These are phyloP conservation scores for Xylariaceae sp. DNA, from an alignment of 2,329 filamentous ascomycete genomes.

Conservation along the genomic window DNA sequence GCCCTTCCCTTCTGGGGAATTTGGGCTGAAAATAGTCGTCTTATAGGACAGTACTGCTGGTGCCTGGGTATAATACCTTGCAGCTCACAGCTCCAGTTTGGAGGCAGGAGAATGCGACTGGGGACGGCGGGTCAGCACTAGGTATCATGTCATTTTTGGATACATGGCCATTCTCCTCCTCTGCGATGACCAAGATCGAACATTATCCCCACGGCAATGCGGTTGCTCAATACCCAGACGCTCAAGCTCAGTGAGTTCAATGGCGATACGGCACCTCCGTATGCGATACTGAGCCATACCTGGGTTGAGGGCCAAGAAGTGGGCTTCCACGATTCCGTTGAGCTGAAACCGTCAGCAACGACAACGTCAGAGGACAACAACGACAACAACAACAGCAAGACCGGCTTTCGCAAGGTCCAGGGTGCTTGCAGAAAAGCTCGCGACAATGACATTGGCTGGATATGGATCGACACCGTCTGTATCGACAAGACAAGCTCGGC, in stretches of 20 bases:
- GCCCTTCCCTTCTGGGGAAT: too few relatives aligned
- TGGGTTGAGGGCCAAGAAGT: conserved; percentile 30
- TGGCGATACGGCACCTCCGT: conserved; percentile 22
- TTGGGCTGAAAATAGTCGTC: too few relatives aligned
- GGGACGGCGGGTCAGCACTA: too few relatives aligned
- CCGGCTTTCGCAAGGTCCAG: conserved; percentile 30
- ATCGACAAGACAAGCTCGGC: conserved; percentile 32
- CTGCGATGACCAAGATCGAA: neutral
- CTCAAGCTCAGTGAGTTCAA: conserved; percentile 27
- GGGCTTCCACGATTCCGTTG: conserved; percentile 26
- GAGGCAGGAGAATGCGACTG: too few relatives aligned
- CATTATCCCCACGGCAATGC: neutral
- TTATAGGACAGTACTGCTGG: too few relatives aligned
- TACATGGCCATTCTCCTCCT: neutral
- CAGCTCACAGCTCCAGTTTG: too few relatives aligned
- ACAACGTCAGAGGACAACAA: conserved; percentile 8
- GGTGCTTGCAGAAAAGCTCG: conserved; percentile 25
- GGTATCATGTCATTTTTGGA: too few relatives aligned
- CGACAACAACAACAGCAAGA: conserved; percentile 18
- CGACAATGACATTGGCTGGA: conserved; percentile 19
- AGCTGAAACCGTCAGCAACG: too few relatives aligned
- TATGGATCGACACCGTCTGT: conserved; percentile 35
- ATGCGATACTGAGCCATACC: conserved; percentile 37
- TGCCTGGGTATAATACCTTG: too few relatives aligned
- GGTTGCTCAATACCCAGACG: neutral